phyloP scores from a whole-genome alignment of 2,329 filamentous ascomycete genomes.

The Sporothrix humicola region DNA sequence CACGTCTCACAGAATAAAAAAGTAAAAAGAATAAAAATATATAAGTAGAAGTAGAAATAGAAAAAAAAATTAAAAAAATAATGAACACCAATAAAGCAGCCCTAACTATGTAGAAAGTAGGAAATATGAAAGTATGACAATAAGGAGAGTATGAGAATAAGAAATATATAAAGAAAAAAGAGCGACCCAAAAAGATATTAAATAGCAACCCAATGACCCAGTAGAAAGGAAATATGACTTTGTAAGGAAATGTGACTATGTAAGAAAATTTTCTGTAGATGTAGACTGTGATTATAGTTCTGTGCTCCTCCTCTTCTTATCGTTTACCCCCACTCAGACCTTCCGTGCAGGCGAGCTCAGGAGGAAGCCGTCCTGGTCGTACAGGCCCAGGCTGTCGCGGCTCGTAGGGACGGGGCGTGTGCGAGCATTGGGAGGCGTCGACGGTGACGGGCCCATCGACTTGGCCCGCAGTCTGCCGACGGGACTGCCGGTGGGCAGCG shows the following conservation, averaged over 20 bases:
- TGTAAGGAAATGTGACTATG: neutral
- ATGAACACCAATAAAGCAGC: neutral
- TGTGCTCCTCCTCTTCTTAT: neutral
- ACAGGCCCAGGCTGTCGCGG: conserved; percentile 50
- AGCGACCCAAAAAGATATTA: neutral
- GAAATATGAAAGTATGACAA: neutral
- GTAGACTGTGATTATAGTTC: neutral
- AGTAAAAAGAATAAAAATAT: neutral
- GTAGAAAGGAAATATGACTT: neutral
- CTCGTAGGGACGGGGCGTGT: neutral
- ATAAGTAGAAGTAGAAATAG: neutral
- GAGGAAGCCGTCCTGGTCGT: conserved; percentile 55
- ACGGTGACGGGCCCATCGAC: conserved; percentile 24
- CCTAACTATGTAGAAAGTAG: neutral
- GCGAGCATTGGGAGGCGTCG: conserved; percentile 22
- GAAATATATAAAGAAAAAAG: neutral
- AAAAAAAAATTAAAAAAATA: neutral
- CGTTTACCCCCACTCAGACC: neutral
- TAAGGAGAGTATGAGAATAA: neutral
- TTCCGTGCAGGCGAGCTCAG: conserved; percentile 49
- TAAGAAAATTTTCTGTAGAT: neutral
- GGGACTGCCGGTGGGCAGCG: neutral
- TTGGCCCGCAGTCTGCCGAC: conserved; percentile 10
- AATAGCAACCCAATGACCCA: neutral
- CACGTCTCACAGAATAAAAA: no score